Conservation (phyloP, 495 filamentous ascomycete species). For the Neurospora cerealis region DNA sequence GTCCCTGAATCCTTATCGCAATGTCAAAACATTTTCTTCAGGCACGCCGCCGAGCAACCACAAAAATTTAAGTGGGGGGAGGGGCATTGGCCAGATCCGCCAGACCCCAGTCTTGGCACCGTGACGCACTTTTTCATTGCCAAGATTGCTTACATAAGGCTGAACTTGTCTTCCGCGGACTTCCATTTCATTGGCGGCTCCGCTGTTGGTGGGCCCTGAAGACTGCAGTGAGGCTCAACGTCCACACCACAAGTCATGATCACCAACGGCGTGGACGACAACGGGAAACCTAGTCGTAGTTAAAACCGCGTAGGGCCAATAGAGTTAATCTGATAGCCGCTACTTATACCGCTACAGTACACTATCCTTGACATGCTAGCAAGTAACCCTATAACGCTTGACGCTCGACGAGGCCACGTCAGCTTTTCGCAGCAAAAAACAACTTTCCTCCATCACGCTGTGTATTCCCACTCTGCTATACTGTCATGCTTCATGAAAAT, state of each 20-base stretch:
- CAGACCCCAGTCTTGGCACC: background rate
- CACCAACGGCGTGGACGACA: background rate
- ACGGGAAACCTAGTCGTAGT: background rate
- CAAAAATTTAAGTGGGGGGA: constrained; percentile 23
- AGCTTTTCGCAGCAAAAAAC: background rate
- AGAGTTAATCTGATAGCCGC: background rate
- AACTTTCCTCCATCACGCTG: background rate
- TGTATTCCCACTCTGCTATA: background rate
- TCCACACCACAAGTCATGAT: background rate
- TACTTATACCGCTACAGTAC: background rate
- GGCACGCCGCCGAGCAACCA: background rate
- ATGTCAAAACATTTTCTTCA: background rate
- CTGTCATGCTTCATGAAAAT: background rate
- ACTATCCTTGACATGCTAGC: background rate
- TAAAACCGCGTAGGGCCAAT: background rate
- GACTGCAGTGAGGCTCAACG: background rate
- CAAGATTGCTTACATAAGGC: constrained; percentile 9
- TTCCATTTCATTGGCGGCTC: background rate
- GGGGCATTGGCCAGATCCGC: constrained; percentile 12
- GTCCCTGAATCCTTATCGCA: background rate
- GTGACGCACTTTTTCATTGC: background rate
- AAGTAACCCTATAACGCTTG: background rate
- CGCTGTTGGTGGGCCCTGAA: background rate
- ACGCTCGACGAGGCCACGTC: background rate
- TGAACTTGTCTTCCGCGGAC: background rate